Conservation (phyloP, 2,329 filamentous ascomycete genomes). For the Penicillium sp. region DNA sequence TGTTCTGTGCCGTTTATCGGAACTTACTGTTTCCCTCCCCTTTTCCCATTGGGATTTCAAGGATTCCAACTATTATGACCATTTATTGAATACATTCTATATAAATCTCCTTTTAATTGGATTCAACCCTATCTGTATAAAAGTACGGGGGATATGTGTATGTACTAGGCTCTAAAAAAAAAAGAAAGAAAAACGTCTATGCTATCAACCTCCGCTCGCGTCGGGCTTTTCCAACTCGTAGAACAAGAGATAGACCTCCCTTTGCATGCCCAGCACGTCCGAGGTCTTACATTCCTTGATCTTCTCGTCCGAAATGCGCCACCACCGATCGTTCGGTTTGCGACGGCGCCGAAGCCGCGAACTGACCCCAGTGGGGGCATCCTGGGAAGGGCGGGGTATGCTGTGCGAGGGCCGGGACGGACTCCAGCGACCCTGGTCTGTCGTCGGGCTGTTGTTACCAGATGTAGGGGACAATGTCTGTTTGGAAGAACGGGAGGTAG, state of each 20-base stretch:
- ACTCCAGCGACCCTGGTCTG: conserved; percentile 27
- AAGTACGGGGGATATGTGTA: not conserved
- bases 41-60: too few species aligned
- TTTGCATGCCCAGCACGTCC: conserved; percentile 90
- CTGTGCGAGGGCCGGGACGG: conserved; percentile 26
- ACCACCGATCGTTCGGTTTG: conserved; percentile 75
- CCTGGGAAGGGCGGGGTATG: conserved; percentile 25
- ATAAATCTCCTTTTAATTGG: not conserved
- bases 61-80: too few species aligned
- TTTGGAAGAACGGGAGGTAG: conserved; percentile 29
- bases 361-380: conserved; percentile 21
- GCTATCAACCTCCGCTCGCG: conserved; percentile 3
- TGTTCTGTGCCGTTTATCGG: not conserved
- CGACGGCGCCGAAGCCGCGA: conserved; percentile 56
- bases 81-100: not conserved
- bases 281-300: conserved; percentile 89
- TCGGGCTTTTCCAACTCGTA: conserved; percentile 73
- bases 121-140: not conserved
- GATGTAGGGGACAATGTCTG: conserved; percentile 20
- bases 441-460: conserved; percentile 26
- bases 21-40: not conserved
- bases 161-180: not conserved
- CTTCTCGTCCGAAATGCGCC: conserved; percentile 97
- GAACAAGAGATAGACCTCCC: conserved; percentile 92
- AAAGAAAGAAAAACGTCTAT: not conserved